Base-by-base conservation (phyloP, 371 early-diverging fungal genomes). In the Syncephalastrum contaminatum region DNA sequence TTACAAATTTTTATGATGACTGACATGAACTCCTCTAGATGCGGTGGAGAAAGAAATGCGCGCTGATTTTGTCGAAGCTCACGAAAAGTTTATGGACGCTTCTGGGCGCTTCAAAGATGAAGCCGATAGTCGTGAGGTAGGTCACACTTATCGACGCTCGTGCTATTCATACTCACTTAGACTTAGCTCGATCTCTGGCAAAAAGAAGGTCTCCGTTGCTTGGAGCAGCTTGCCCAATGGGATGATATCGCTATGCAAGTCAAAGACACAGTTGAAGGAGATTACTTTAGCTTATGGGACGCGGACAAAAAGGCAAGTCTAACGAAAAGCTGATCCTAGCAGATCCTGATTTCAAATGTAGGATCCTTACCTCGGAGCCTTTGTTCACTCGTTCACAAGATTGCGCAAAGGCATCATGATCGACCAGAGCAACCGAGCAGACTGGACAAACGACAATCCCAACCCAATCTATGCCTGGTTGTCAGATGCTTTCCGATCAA, bases 171-270 rank as follows among this genome's bases (percentile, higher is more conserved):
- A 30, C 12, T 30, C 36, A 30, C 36, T 10, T 12, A 8, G 10
- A 12, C 0, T 12, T 30, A 30, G 36, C 36, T 42, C 3, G 19
- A 43, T 18, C 16, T 44, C 52, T 87, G 86, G 80, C 72, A 72
- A 4, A 69, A 80, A 39, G 85, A 83, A 25, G 77, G 81, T 48
- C 64, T 87, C 19, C 75, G 75, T 36, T 89, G 88, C 53, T 63
- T 83, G 55, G 83, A 82, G 22, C 76, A 84, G 36, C 65, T 90
- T 25, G 80, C 81, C 1, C 72, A 83, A 46, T 90, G 89, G 88
- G 83, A 83, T 16, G 66, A 64, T 13, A 67, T 90, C 16, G 77
- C 76, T 16, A 60, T 54, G 1, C 64, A 66, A 53, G 70, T 83
- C 14, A 58, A 69, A 44, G 54, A 62, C 5, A 77, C 74, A 41